These are phyloP conservation scores for Fistulifera pelliculosa DNA, from an alignment of 108 stramenopile genomes.

Conservation along the genomic window DNA sequence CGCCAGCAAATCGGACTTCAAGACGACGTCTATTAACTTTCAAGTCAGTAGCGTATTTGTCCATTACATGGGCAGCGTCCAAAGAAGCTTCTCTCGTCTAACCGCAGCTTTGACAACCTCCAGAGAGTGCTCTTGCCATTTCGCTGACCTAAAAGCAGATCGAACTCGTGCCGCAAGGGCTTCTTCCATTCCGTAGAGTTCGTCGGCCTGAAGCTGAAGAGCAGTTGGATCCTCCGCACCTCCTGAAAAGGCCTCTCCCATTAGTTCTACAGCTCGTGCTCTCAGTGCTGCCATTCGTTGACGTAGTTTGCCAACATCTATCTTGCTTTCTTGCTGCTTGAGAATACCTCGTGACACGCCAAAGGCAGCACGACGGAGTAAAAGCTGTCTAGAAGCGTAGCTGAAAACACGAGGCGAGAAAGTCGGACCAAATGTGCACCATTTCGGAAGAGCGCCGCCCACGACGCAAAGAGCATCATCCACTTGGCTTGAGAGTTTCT, in stretches of 20 bases:
- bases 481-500: slow-evolving; percentile 32
- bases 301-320: slow-evolving; percentile 27
- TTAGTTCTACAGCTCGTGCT: slow-evolving; percentile 38
- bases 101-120: slow-evolving; percentile 39
- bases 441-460: slow-evolving; percentile 28
- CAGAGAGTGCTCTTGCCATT: slow-evolving; percentile 38
- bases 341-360: slow-evolving; percentile 35
- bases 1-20: slow-evolving; percentile 41
- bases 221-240: slow-evolving; percentile 49
- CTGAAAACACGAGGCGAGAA: slow-evolving; percentile 37
- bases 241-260: slow-evolving; percentile 47
- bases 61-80: slow-evolving; percentile 32
- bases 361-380: slow-evolving; percentile 36
- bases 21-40: slow-evolving; percentile 21
- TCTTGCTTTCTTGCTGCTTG: slow-evolving; percentile 38
- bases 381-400: slow-evolving; percentile 24
- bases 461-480: slow-evolving; percentile 36
- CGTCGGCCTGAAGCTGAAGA: slow-evolving; percentile 44
- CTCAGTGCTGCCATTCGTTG: slow-evolving; percentile 39
- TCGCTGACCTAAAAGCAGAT: slow-evolving; percentile 26
- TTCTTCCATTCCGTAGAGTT: slow-evolving; percentile 51
- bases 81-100: slow-evolving; percentile 19
- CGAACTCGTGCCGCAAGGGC: slow-evolving; percentile 33
- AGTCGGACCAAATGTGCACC: slow-evolving; percentile 28
- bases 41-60: slow-evolving; percentile 21